phyloP scores from a whole-genome alignment of 805 yeast species.

The Ogataea angusta region DNA sequence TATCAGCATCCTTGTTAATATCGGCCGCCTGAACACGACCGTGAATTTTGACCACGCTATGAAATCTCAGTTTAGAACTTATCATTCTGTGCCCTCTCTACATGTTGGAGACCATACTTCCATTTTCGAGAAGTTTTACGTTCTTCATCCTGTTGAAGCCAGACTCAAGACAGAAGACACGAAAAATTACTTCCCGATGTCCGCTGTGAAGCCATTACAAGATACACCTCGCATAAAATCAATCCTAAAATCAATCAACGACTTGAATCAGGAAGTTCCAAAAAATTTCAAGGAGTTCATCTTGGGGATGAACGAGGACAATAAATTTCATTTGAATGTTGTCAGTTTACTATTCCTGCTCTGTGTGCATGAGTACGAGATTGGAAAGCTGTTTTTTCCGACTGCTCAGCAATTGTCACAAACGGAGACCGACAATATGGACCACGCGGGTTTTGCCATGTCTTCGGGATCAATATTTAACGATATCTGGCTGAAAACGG shows the following conservation, averaged over 20 bases:
- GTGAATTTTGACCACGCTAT: slow-evolving; percentile 92
- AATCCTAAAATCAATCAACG: slow-evolving; percentile 83
- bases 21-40: slow-evolving; percentile 93
- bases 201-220: slow-evolving; percentile 74
- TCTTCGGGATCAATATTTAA: slow-evolving; percentile 50
- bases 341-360: slow-evolving; percentile 73
- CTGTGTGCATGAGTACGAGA: slow-evolving; percentile 52
- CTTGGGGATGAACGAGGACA: slow-evolving; percentile 16
- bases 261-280: slow-evolving; percentile 53
- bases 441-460: background rate
- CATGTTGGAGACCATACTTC: slow-evolving; percentile 59
- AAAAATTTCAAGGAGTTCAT: slow-evolving; percentile 45
- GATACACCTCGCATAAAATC: slow-evolving; percentile 93
- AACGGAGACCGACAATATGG: slow-evolving; percentile 13
- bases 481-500: slow-evolving; percentile 67
- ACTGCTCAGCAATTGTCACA: slow-evolving; percentile 10
- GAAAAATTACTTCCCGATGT: slow-evolving; percentile 31
- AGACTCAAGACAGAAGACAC: slow-evolving; percentile 21
- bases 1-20: slow-evolving; percentile 74
- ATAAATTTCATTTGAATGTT: slow-evolving; percentile 44
- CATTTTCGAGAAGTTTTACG: slow-evolving; percentile 26
- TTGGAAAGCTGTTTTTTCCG: slow-evolving; percentile 30
- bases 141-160: slow-evolving; percentile 16
- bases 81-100: slow-evolving; percentile 87
- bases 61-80: slow-evolving; percentile 90